These are phyloP conservation scores for Candida germanica DNA, from an alignment of 805 yeast genomes.

Conservation along the genomic window DNA sequence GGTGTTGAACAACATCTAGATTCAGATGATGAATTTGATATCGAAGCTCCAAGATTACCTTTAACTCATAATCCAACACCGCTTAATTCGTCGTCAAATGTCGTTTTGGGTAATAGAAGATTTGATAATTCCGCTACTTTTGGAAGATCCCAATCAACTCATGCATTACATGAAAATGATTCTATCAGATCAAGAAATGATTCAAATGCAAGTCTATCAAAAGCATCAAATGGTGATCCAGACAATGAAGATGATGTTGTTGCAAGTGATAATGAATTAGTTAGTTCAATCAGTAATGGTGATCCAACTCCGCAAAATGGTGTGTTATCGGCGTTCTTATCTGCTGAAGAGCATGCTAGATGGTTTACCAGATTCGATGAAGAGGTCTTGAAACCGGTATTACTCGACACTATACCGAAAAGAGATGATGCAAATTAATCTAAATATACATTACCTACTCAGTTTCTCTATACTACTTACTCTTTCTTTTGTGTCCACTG, in stretches of 20 bases:
- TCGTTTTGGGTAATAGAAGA: constrained; percentile 18
- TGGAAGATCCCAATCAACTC: constrained; percentile 7
- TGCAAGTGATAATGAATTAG: constrained; percentile 34
- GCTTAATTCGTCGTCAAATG: constrained; percentile 8
- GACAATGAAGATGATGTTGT: constrained; percentile 20
- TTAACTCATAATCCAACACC: constrained; percentile 24
- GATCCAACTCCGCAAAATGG: constrained; percentile 20
- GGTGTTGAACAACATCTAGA: constrained; percentile 75
- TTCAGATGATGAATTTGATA: constrained; percentile 93
- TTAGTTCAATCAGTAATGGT: constrained; percentile 8
- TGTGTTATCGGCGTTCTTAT: constrained; percentile 39
- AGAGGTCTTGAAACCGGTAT: constrained; percentile 86
- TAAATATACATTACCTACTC: constrained; percentile 2
- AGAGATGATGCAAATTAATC: constrained; percentile 5
- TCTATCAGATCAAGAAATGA: constrained; percentile 26
- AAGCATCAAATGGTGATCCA: constrained; percentile 14
- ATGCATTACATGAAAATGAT: constrained; percentile 19
- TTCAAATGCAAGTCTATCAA: constrained; percentile 22
- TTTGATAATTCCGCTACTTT: constrained; percentile 6
- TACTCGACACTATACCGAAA: constrained; percentile 58
- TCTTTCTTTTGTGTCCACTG: too few species aligned
- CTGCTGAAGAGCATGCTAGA: constrained; percentile 70
- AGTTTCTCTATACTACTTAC: too few species aligned
- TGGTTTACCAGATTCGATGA: constrained; percentile 96
- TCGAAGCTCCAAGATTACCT: constrained; percentile 61